Percentiles rank a stretch among this genome's conserved stretches.
phyloP scores from a whole-genome alignment of 306 rosid species.

The Sesbania bispinosa region DNA sequence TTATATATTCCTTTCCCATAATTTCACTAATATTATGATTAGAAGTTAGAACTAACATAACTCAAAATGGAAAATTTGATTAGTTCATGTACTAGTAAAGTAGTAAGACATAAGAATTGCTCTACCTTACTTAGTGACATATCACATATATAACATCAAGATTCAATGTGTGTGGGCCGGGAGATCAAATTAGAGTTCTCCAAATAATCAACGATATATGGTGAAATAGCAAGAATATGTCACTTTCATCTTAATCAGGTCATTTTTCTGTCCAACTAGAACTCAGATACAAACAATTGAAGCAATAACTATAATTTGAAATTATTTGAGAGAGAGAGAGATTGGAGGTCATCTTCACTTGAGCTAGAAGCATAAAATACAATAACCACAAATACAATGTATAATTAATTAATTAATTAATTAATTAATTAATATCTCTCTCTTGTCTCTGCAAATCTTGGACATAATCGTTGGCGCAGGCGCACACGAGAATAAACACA shows the following conservation, averaged over 20 bases:
- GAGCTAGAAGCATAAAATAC: conserved; percentile 25
- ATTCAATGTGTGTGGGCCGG: background rate
- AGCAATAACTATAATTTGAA: background rate
- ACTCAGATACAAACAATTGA: conserved; percentile 1
- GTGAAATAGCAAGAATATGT: conserved; percentile 20
- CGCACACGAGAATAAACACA: conserved; percentile 39
- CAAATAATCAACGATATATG: background rate
- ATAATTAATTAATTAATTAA: too few relatives aligned
- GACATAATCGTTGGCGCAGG: conserved; percentile 15
- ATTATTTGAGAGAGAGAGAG: conserved; percentile 11
- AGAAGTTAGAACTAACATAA: too few relatives aligned
- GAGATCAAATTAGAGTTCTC: background rate
- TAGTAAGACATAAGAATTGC: background rate
- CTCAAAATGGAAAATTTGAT: too few relatives aligned
- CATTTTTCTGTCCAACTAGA: conserved; percentile 5
- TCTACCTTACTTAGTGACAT: background rate
- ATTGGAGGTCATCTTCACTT: conserved; percentile 30
- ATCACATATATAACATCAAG: too few relatives aligned
- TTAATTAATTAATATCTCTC: background rate
- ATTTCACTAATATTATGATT: too few relatives aligned
- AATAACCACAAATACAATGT: background rate
- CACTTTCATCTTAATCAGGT: conserved; percentile 9
- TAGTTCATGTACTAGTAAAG: too few relatives aligned
- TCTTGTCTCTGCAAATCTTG: conserved; percentile 12
- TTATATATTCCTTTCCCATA: too few relatives aligned